Evolutionary conservation across 257 asterid genomes (phyloP).

Genomic region (Mentha longifolia): DNA sequence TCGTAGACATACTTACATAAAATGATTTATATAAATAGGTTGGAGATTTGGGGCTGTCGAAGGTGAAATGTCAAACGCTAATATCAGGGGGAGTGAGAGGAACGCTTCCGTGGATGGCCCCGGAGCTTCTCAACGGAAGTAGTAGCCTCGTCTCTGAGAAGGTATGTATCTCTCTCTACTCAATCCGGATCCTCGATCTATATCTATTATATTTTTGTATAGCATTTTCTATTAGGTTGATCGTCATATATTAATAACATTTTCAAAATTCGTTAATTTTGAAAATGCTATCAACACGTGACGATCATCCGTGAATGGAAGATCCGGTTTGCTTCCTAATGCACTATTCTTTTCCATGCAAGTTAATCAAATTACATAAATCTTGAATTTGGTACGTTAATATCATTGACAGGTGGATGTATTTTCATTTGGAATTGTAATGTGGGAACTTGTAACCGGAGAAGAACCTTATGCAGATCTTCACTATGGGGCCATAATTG

Average conservation of each 20-base stretch:
- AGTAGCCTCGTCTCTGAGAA: constrained; percentile 96
- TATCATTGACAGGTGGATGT: constrained; percentile 71
- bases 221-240: too few relatives aligned
- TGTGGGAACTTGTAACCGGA: constrained; percentile 99
- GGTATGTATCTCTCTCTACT: constrained; percentile 40
- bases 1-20: too few relatives aligned
- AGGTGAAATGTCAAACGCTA: constrained; percentile 91
- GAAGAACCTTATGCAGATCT: constrained; percentile 95
- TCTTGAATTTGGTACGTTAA: too few relatives aligned
- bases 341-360: too few relatives aligned
- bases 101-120: constrained; percentile 99
- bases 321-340: too few relatives aligned
- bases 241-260: too few relatives aligned
- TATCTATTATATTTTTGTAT: too few relatives aligned
- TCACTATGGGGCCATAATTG: constrained; percentile 96
- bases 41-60: constrained; percentile 97
- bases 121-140: constrained; percentile 97
- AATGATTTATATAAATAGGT: constrained; percentile 54
- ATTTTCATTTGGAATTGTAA: constrained; percentile 87
- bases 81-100: constrained; percentile 99
- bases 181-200: too few relatives aligned
- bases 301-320: too few relatives aligned
- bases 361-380: too few relatives aligned
- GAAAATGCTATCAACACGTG: too few relatives aligned
- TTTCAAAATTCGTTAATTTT: too few relatives aligned